Conservation (phyloP, 306 rosid genomes). For the Medicago truncatula region MtrunA17r5.0-ANR NC_053046.1:42107001-42107500, state of each 20-base stretch:
- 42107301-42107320: too few species aligned
- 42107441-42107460: too few species aligned
- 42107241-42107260: background rate
- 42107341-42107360: too few species aligned
- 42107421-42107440: too few species aligned
- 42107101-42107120: background rate
- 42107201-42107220: background rate
- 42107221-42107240: background rate
- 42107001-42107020: conserved; percentile 82
- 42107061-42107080: background rate
- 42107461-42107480: too few species aligned
- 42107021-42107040: conserved; percentile 68
- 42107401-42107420: too few species aligned
- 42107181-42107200: background rate
- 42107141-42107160: too few species aligned
- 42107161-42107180: background rate
- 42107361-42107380: too few species aligned
- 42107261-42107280: background rate
- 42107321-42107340: too few species aligned
- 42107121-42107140: too few species aligned
- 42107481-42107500: too few species aligned
- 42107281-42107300: background rate
- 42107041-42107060: conserved; percentile 7
- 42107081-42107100: background rate
- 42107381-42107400: too few species aligned